Base-by-base conservation (phyloP, 2,329 filamentous ascomycete genomes). In the Sarocladium brachiariae region DNA sequence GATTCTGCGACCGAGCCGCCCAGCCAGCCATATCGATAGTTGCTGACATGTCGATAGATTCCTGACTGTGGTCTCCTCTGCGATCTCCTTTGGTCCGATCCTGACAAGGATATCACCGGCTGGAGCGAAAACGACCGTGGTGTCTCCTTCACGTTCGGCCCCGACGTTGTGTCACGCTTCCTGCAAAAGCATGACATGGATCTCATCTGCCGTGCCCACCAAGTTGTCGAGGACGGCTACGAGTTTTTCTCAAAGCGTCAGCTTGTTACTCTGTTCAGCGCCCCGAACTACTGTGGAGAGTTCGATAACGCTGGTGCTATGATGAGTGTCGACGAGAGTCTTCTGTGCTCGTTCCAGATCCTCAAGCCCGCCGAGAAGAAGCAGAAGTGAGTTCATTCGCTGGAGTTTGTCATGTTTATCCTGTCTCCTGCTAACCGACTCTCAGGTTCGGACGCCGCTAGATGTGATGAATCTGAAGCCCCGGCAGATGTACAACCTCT, bases 321-420 rank as follows among this genome's bases (percentile, higher is more conserved):
- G 92, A 97, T 99, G 93, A 96, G 91, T 66, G 93, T 99, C 34
- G 93, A 97, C 68, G 93, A 97, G 78, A 96, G 91, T 70, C 75
- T 99, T 71, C 79, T 99, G 64, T 99, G 93, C 79, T 96, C 91
- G 56, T 99, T 99, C 86, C 93, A 97, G 87, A 97, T 99, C 68
- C 80, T 99, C 77, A 99, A 97, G 79, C 93, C 93, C 66, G 93
- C 93, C 72, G 93, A 99, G 83, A 99, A 99, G 86, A 99, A 99
- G 86, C 92, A 96, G 89, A 97, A 97, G 91, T 97, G 95, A 79
- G 91, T 95, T 68, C 80, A 75, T 78, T 86, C 52, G 58, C 57
- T n/a, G n/a, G n/a, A 30, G 27, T 13, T 13, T 45, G 55, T 57
- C 49, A 60, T 56, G 37, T 52, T 52, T 50, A 62, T 53, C 58